Evolutionary conservation across 768 basidiomycete genomes (phyloP).

Genomic region (Sporobolomyces roseus): DNA sequence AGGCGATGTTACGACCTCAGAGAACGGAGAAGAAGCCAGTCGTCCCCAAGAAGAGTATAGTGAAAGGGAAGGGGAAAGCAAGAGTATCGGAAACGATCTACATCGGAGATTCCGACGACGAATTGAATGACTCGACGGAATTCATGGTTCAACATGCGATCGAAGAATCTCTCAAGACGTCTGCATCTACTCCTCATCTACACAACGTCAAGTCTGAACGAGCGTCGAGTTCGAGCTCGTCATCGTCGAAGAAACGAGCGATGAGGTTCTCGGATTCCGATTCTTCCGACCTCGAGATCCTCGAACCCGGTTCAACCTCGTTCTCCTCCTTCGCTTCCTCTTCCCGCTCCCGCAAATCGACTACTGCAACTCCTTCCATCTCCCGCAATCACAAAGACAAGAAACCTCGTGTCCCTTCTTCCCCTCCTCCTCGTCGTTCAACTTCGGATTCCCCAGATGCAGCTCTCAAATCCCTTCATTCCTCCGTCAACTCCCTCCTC

Average conservation of each 20-base stretch:
- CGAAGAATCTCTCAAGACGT: background rate
- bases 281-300: background rate
- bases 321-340: background rate
- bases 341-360: background rate
- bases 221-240: background rate
- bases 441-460: background rate
- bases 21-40: no score
- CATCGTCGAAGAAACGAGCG: background rate
- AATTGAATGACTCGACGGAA: background rate
- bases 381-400: slow-evolving; percentile 2
- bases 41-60: no score
- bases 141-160: background rate
- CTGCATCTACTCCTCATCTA: no score
- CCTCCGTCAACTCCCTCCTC: background rate
- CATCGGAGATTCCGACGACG: background rate
- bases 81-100: background rate
- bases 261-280: background rate
- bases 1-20: no score
- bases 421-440: background rate
- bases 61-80: background rate
- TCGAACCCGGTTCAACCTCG: background rate
- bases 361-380: background rate
- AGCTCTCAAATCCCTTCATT: background rate
- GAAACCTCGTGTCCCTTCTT: background rate
- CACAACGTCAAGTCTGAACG: background rate